Conservation (phyloP, 106 monocot species). For the Acorus gramineus region DNA sequence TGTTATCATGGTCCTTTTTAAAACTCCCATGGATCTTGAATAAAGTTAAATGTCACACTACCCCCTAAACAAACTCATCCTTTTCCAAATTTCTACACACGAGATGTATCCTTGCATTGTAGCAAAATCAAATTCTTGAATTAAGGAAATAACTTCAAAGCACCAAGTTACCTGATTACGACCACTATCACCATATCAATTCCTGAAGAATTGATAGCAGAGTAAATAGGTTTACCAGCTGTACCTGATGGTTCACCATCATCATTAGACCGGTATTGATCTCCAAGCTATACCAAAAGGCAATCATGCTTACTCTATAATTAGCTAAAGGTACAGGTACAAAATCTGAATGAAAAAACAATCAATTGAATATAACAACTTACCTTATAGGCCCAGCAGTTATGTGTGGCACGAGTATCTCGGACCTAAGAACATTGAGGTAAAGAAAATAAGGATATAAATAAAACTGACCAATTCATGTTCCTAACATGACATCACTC, state of each 20-base stretch:
- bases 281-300: conserved; percentile 55
- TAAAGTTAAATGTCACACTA: too few relatives aligned
- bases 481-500: too few relatives aligned
- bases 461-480: too few relatives aligned
- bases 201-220: conserved; percentile 73
- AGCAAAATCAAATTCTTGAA: too few relatives aligned
- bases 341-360: too few relatives aligned
- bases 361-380: not conserved
- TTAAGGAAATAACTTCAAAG: not conserved
- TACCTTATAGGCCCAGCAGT: conserved; percentile 98
- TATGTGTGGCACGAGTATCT: conserved; percentile 81
- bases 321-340: not conserved
- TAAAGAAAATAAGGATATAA: not conserved
- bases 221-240: conserved; percentile 92
- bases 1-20: too few relatives aligned
- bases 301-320: not conserved
- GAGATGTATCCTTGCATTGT: too few relatives aligned
- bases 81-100: too few relatives aligned
- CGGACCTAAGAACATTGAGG: conserved; percentile 31
- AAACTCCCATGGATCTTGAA: too few relatives aligned
- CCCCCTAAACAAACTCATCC: too few relatives aligned
- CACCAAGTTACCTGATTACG: conserved; percentile 56
- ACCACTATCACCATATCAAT: conserved; percentile 98
- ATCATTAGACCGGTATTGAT: conserved; percentile 79
- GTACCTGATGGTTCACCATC: conserved; percentile 96